Evolutionary conservation across 768 basidiomycete genomes (phyloP), one percentile per base, ranked within the genome.

Genomic region (Tylopilus sp.): DNA sequence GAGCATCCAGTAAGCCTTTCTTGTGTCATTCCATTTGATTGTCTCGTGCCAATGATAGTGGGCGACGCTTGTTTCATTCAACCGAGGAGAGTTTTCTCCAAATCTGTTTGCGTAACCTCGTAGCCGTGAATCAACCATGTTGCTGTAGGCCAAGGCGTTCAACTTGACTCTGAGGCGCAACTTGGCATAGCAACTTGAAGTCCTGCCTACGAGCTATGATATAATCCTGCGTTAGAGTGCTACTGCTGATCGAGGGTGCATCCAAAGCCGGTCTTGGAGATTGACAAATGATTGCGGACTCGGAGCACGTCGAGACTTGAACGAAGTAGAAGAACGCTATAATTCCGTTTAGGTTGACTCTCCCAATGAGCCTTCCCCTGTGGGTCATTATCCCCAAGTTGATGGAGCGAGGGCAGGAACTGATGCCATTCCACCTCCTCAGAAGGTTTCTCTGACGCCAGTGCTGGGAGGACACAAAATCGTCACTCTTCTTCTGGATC

Each of bases 281-380:
- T 67, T 99, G 96, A 97, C 87, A 87, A 65, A 94, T 94, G 63
- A 91, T 96, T 38, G 89, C n/a, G n/a, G n/a, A n/a, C n/a, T n/a
- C 94, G 2, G 93, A 93, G 61, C 92, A 97, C 69, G 82, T 99
- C 34, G 97, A 96, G 10, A 94, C 93, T 11, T 80, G 94, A 52
- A 89, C 94, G 95, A 98, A 64, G 90, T 92, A 14, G 89, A 95
- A 67, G 73, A 84, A 53, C 96, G 98, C 71, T 99, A 99, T 68
- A 80, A 82, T 40, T 65, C 79, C 44, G 80, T 89, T 33, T 98
- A 95, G 63, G 79, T 96, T 45, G 77, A 89, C 52, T 89, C 89
- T 14, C 78, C 80, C 13, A 63, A 81, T 57, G 94, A 87, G 85
- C 92, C 92, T 0, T 61, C 88, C 51, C 93, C 93, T 5, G 91